Evolutionary conservation across 306 rosid genomes (phyloP).

Genomic region (Vachellia collinsii): DNA sequence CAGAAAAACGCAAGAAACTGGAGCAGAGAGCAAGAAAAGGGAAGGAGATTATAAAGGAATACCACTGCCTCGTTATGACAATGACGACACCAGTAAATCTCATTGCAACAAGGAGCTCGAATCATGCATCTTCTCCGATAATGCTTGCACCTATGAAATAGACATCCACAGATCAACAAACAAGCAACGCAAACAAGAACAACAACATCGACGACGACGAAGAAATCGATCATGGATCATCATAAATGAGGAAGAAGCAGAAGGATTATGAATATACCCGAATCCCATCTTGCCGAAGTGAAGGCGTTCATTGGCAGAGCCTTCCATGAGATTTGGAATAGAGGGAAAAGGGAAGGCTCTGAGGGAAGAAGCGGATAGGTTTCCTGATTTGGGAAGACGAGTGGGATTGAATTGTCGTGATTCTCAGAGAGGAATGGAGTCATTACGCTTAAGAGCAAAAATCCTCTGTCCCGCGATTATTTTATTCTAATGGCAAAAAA

Average conservation of each 20-base stretch:
- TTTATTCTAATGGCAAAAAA: constrained; percentile 25
- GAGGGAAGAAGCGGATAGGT: constrained; percentile 33
- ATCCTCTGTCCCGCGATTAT: neutral
- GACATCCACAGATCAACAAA: neutral
- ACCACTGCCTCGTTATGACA: constrained; percentile 94
- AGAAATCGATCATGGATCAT: neutral
- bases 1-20: constrained; percentile 4
- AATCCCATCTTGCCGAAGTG: constrained; percentile 97
- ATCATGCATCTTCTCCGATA: constrained; percentile 92
- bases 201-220: neutral
- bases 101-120: constrained; percentile 96
- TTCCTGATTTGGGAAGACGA: constrained; percentile 61
- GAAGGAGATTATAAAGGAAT: constrained; percentile 8
- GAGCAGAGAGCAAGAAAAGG: neutral
- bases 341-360: constrained; percentile 29
- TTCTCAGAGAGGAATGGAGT: constrained; percentile 37
- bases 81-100: constrained; percentile 89
- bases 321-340: constrained; percentile 65
- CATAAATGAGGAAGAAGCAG: neutral
- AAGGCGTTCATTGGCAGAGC: constrained; percentile 68
- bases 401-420: constrained; percentile 35
- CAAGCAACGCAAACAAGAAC: neutral
- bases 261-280: constrained; percentile 58
- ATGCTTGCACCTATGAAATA: constrained; percentile 72
- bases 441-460: constrained; percentile 10